Evolutionary conservation across 2,329 filamentous ascomycete species (phyloP).

Genomic region (Aspergillus caelatus): DNA sequence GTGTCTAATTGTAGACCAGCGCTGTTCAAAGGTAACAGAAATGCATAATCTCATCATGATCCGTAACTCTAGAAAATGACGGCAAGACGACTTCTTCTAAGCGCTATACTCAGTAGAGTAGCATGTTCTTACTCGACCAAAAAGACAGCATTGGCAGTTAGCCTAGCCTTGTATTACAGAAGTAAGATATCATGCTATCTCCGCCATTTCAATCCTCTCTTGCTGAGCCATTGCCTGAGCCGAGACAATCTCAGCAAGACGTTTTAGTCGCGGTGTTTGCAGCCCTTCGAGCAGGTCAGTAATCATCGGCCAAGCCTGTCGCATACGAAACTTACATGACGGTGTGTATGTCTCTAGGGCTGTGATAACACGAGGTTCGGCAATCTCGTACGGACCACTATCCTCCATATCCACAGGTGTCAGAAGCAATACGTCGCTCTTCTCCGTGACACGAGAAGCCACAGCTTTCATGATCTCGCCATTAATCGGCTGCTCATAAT

Average conservation of each 20-base stretch:
- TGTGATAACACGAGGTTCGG: constrained; percentile 92
- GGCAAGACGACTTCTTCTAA: constrained; percentile 25
- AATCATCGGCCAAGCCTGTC: constrained; percentile 4
- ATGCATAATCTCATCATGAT: constrained; percentile 25
- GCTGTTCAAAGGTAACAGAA: constrained; percentile 49
- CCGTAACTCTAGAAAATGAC: constrained; percentile 28
- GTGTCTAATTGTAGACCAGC: background rate
- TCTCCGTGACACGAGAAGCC: constrained; percentile 93
- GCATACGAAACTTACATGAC: constrained; percentile 71
- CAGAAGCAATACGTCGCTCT: constrained; percentile 92
- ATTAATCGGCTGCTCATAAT: constrained; percentile 99
- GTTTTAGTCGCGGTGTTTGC: constrained; percentile 92
- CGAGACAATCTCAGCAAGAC: constrained; percentile 96
- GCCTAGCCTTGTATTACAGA: background rate
- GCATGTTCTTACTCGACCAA: background rate
- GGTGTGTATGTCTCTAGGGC: constrained; percentile 97
- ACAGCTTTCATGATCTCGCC: constrained; percentile 99
- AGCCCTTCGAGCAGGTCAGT: constrained; percentile 66
- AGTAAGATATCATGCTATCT: constrained; percentile 27
- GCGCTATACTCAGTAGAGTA: constrained; percentile 27
- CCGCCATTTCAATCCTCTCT: constrained; percentile 69
- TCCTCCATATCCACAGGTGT: constrained; percentile 99
- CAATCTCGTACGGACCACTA: constrained; percentile 97
- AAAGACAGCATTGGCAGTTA: background rate
- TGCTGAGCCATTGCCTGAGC: constrained; percentile 95